These are phyloP conservation scores for Sporothrix euskadiensis DNA, from an alignment of 2,329 filamentous ascomycete species.

Conservation along the genomic window DNA sequence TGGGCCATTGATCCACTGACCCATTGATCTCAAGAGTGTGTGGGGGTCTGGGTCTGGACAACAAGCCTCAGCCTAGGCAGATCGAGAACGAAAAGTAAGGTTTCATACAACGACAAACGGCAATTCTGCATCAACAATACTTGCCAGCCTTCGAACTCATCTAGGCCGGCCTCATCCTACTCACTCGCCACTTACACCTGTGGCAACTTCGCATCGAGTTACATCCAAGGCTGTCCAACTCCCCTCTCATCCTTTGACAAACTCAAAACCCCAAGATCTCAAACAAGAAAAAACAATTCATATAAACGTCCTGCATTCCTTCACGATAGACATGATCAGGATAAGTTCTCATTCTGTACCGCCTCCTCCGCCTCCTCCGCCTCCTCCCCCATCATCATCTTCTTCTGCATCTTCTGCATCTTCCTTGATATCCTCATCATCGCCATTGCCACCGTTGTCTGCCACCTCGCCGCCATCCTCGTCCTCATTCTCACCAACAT, in stretches of 20 bases:
- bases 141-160: background rate
- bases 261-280: background rate
- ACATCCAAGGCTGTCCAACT: background rate
- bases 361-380: constrained; percentile 2
- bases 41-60: constrained; percentile 9
- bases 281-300: background rate
- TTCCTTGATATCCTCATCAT: background rate
- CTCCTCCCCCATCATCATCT: background rate
- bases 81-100: background rate
- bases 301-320: constrained; percentile 1
- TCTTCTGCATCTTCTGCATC: background rate
- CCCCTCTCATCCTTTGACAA: background rate
- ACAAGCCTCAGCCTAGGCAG: background rate
- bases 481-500: background rate
- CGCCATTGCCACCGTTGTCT: background rate
- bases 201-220: background rate
- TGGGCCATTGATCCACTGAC: no score
- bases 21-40: background rate
- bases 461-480: background rate
- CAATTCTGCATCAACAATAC: background rate
- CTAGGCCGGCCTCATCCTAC: background rate
- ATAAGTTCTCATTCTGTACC: background rate
- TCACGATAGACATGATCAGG: background rate
- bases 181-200: background rate
- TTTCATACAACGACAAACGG: background rate